Conservation (phyloP, 2,329 filamentous ascomycete species). For the Botryotinia globosa region DNA sequence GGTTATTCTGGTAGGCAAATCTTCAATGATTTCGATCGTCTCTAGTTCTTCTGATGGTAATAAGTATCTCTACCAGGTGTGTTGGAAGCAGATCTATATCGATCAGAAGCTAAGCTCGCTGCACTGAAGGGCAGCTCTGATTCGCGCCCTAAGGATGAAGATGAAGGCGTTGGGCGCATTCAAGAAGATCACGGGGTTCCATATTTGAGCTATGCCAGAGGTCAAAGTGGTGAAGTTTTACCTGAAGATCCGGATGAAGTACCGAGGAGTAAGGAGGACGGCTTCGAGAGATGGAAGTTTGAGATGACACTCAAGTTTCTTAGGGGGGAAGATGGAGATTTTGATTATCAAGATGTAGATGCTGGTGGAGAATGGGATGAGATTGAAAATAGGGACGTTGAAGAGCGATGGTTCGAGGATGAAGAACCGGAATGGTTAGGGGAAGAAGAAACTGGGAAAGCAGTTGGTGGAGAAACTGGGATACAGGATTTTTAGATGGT, state of each 20-base stretch:
- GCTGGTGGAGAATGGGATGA: conserved; percentile 37
- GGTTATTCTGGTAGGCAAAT: conserved; percentile 36
- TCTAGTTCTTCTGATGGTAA: background rate
- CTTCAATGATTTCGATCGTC: background rate
- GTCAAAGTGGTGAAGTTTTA: conserved; percentile 33
- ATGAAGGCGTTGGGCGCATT: background rate
- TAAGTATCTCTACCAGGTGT: conserved; percentile 23
- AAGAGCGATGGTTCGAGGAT: conserved; percentile 40
- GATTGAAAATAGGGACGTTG: conserved; percentile 37
- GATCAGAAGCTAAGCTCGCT: conserved; percentile 39
- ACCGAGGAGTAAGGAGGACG: conserved; percentile 37
- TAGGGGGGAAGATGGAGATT: conserved; percentile 39
- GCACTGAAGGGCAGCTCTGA: conserved; percentile 27
- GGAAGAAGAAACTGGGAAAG: conserved; percentile 25
- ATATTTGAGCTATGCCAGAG: conserved; percentile 33
- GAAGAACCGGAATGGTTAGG: conserved; percentile 38
- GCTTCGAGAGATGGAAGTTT: conserved; percentile 38
- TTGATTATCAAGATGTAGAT: conserved; percentile 38
- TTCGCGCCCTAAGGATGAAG: conserved; percentile 16
- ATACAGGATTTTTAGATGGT: conserved; percentile 38
- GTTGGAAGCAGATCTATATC: conserved; percentile 39
- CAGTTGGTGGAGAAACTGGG: conserved; percentile 36
- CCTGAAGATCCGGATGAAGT: conserved; percentile 38
- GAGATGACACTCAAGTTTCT: conserved; percentile 39
- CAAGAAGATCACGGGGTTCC: conserved; percentile 22